Evolutionary conservation across 345 rosid genomes (phyloP), one percentile per base, ranked within the genome.

Genomic region (Murraya koenigii): DNA sequence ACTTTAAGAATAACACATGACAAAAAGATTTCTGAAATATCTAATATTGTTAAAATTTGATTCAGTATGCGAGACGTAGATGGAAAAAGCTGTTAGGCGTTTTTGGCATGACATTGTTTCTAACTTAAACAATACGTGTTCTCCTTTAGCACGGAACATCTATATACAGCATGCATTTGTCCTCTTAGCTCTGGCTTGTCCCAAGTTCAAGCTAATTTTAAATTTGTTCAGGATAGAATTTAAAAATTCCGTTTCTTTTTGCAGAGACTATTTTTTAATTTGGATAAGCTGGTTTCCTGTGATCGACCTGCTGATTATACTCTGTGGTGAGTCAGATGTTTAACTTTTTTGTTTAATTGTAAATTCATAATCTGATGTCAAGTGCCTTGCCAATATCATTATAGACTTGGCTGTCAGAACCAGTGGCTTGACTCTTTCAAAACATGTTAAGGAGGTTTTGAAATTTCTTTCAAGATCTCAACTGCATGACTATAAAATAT

Each of bases 231-330:
- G 6, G 7, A 28, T 8, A 35, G 44, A 49, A 33, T 28, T 54
- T 77, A 36, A 69, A n/a, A 23, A 25, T 30, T 63, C 63, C 32
- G 30, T 33, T 49, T 74, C 59, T 77, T 81, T 64, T 54, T 83
- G 77, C 91, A 96, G 97, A 89, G 87, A 84, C 79, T 96, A 74
- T 80, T 94, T 71, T 88, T 79, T 87, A 90, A 89, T 86, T 77
- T 94, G 95, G 99, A 96, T 87, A 88, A 83, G 72, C 69, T 88
- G 82, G 88, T 96, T 80, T 80, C 90, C n/a, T 94, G 95, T 76
- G 89, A 86, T 79, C 90, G 75, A 78, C 99, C 99, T 67, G 86
- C 95, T 25, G 84, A 88, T 80, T 79, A 87, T 78, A 79, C 35
- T 78, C 83, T 92, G 60, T 96, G 99, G 98, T 96, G 77, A 83